phyloP scores from a whole-genome alignment of 495 filamentous ascomycete genomes.

The Letharia columbiana region DNA sequence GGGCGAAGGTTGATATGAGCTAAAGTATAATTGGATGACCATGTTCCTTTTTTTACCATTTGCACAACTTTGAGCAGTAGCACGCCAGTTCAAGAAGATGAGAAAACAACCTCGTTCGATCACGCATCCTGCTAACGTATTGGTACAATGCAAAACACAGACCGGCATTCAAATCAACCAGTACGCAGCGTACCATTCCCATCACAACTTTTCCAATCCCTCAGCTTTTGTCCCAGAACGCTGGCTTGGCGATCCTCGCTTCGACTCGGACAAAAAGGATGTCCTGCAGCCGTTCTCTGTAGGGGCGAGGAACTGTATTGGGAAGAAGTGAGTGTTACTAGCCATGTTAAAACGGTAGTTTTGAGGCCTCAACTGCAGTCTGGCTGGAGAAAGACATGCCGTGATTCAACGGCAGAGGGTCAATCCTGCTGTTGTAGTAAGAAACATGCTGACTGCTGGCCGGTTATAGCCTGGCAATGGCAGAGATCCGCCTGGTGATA shows the following conservation, averaged over 20 bases:
- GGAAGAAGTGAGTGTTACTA: not conserved
- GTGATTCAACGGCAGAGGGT: not conserved
- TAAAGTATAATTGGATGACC: not conserved
- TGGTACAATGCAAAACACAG: not conserved
- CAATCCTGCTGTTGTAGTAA: not conserved
- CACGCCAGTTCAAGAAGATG: not conserved
- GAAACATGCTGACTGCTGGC: not conserved
- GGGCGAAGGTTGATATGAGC: not conserved
- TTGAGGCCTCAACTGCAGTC: not conserved
- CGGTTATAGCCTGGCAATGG: not conserved
- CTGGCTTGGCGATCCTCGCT: not conserved
- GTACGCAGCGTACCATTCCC: not conserved
- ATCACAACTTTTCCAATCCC: not conserved
- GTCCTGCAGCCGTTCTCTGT: not conserved
- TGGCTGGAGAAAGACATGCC: not conserved
- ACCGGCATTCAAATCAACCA: not conserved
- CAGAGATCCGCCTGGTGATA: not conserved
- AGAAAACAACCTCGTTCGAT: not conserved
- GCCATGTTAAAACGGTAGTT: not conserved
- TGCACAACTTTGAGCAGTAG: not conserved
- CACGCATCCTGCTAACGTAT: not conserved
- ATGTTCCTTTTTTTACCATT: not conserved
- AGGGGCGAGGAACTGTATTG: not conserved
- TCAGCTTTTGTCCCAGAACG: not conserved
- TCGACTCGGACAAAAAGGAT: not conserved